Percentiles rank a stretch among this genome's conserved stretches.
Evolutionary conservation across 148 eudicot species (phyloP).

Genomic region (Dysphania ambrosioides): DNA sequence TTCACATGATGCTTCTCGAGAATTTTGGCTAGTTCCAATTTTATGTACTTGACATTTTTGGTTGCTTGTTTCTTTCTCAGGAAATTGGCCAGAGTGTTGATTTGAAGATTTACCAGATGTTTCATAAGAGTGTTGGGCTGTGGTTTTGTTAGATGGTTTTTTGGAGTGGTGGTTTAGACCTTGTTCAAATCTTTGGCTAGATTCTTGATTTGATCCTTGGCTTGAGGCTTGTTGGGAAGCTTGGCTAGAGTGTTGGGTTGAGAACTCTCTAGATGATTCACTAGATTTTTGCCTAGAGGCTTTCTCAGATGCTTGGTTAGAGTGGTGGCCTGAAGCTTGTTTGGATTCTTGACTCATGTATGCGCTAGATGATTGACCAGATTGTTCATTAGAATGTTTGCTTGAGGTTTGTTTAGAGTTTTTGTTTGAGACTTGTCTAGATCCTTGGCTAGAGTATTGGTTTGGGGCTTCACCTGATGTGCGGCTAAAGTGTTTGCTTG

Average conservation of each 20-base stretch:
- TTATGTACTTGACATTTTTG: no score
- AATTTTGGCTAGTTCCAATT: no score
- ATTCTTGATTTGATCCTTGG: background rate
- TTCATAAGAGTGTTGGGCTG: constrained; percentile 1
- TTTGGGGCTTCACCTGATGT: background rate
- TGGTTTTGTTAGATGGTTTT: background rate
- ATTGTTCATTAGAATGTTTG: background rate
- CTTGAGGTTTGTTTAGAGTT: background rate
- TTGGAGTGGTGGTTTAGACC: background rate
- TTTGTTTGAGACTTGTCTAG: background rate
- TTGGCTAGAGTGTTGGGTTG: background rate
- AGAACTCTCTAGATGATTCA: background rate
- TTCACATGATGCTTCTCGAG: background rate
- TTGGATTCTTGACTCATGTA: background rate
- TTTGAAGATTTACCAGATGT: background rate
- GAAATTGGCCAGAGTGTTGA: background rate
- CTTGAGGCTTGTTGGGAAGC: constrained; percentile 6
- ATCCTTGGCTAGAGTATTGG: background rate
- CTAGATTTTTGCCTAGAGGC: background rate
- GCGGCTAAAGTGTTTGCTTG: background rate
- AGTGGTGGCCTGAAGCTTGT: background rate
- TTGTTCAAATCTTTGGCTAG: background rate
- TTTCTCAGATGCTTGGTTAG: background rate
- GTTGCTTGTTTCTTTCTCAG: background rate
- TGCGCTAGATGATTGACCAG: background rate